These are phyloP conservation scores for Geotrichum cucujoidarum DNA, from an alignment of 1,139 yeast species.

Conservation along the genomic window DNA sequence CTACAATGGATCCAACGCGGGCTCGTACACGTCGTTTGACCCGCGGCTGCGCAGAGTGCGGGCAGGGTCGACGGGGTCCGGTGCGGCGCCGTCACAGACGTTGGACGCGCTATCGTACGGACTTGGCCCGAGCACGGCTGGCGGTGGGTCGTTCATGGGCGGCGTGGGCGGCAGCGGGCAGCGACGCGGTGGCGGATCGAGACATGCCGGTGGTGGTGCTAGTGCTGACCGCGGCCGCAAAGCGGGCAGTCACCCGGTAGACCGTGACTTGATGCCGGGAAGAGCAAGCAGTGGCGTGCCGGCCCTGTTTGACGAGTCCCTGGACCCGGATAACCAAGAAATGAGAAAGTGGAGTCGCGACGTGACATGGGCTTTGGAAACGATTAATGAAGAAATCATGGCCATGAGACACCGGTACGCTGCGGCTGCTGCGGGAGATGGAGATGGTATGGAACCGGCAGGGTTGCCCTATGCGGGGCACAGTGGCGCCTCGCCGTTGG, in stretches of 20 bases:
- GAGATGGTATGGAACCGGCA: background rate
- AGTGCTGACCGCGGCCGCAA: background rate
- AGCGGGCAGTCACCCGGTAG: background rate
- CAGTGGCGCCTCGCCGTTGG: background rate
- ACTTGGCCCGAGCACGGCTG: background rate
- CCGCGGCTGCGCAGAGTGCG: background rate
- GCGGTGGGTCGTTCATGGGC: background rate
- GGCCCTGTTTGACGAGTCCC: background rate
- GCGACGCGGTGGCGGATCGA: background rate
- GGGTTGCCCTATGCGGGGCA: background rate
- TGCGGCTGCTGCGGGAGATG: background rate
- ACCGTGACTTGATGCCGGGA: background rate
- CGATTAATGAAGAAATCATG: conserved; percentile 32
- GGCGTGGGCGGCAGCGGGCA: background rate
- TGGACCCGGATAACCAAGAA: conserved; percentile 7
- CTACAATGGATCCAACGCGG: conserved; percentile 5
- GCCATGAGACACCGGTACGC: conserved; percentile 26
- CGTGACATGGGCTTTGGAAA: conserved; percentile 32
- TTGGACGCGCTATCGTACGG: conserved; percentile 1
- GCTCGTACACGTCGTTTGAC: conserved; percentile 7
- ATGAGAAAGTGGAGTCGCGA: conserved; percentile 31
- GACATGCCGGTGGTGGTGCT: background rate
- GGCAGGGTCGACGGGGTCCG: conserved; percentile 1
- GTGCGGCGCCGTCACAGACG: background rate
- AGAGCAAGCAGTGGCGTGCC: background rate